Evolutionary conservation across 2,329 filamentous ascomycete species (phyloP).

Genomic region (Diplocarpon rosae): DNA sequence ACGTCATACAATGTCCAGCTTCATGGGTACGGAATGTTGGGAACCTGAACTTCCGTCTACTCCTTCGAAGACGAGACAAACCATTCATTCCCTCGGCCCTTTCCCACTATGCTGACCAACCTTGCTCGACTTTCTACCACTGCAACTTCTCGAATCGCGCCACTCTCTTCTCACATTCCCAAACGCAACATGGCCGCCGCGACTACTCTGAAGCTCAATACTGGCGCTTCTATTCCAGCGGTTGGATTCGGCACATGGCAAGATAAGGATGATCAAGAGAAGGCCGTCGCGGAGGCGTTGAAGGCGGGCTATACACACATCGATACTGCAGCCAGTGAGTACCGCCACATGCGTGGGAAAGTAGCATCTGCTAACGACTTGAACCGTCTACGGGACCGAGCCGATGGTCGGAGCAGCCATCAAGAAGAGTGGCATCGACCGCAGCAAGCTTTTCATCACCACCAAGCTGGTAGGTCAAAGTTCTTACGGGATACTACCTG

Average conservation of each 20-base stretch:
- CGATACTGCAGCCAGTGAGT: slow-evolving; percentile 34
- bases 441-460: slow-evolving; percentile 37
- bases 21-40: too few species aligned
- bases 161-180: slow-evolving; percentile 15
- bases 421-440: slow-evolving; percentile 30
- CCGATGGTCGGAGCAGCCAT: slow-evolving; percentile 34
- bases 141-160: slow-evolving; percentile 10
- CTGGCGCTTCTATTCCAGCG: slow-evolving; percentile 32
- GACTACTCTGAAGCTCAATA: slow-evolving; percentile 31
- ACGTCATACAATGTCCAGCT: too few species aligned
- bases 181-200: slow-evolving; percentile 14
- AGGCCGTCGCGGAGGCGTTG: slow-evolving; percentile 37
- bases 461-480: slow-evolving; percentile 35
- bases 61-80: too few species aligned
- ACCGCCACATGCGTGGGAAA: not conserved
- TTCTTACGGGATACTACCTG: too few species aligned
- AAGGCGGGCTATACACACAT: slow-evolving; percentile 30
- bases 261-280: slow-evolving; percentile 32
- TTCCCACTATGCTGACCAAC: slow-evolving; percentile 14
- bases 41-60: too few species aligned
- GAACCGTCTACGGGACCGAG: slow-evolving; percentile 33
- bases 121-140: slow-evolving; percentile 6
- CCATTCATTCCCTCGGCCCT: not conserved
- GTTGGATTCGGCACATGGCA: slow-evolving; percentile 34
- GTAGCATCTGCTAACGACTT: not conserved